Percentiles rank a stretch among this genome's conserved stretches.
Conservation (phyloP, 352 stramenopile species). For the Pythium dissotocum region DNA sequence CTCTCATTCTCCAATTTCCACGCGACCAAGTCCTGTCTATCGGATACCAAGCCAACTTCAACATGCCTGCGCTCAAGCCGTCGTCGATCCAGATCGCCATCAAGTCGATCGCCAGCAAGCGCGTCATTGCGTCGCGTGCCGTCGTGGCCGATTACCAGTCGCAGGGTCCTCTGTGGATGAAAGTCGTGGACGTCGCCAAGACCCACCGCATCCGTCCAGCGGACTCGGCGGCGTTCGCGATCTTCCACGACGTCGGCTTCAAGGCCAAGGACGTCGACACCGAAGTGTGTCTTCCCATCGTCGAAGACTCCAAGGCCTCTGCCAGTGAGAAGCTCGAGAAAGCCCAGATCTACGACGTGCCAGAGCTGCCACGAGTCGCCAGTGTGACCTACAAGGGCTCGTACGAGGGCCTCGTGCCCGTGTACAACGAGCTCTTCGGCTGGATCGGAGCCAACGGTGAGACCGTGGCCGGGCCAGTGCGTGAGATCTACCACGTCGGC, state of each 20-base stretch:
- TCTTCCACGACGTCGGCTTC: constrained; percentile 14
- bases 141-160: constrained; percentile 9
- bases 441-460: constrained; percentile 16
- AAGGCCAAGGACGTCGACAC: constrained; percentile 30
- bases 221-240: constrained; percentile 6
- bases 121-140: constrained; percentile 1
- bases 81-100: constrained; percentile 1
- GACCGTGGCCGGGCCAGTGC: constrained; percentile 5
- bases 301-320: constrained; percentile 18
- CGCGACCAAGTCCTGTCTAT: background rate
- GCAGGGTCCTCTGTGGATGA: constrained; percentile 16
- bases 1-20: background rate
- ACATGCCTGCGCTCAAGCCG: background rate
- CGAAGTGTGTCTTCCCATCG: constrained; percentile 48
- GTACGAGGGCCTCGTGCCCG: constrained; percentile 26
- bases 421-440: constrained; percentile 30
- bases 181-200: background rate
- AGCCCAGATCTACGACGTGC: constrained; percentile 29
- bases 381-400: constrained; percentile 36
- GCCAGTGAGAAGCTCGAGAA: background rate
- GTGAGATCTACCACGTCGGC: constrained; percentile 25
- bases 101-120: constrained; percentile 8
- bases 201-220: background rate
- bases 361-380: constrained; percentile 33
- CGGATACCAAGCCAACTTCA: background rate